phyloP scores from a whole-genome alignment of 352 stramenopile genomes.

The Globisporangium emineosum region DNA sequence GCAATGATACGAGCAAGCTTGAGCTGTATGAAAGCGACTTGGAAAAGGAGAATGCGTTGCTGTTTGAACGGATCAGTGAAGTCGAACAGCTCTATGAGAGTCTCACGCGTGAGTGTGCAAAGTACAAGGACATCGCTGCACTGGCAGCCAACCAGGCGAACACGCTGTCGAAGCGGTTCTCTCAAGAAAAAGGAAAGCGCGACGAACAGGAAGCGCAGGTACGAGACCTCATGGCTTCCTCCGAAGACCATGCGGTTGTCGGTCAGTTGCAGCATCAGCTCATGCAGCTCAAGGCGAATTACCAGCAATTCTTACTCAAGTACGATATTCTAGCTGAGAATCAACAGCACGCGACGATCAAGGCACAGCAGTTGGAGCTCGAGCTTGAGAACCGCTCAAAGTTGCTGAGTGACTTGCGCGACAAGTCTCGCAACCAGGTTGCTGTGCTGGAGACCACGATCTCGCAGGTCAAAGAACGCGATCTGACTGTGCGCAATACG shows the following conservation, averaged over 20 bases:
- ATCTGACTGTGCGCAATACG: conserved; percentile 53
- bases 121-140: conserved; percentile 62
- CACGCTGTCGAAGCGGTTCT: conserved; percentile 34
- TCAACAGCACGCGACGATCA: conserved; percentile 52
- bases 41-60: conserved; percentile 49
- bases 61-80: conserved; percentile 65
- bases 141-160: conserved; percentile 68
- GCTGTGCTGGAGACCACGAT: conserved; percentile 47
- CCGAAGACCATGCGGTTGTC: conserved; percentile 90
- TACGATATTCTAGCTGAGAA: conserved; percentile 53
- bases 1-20: background rate
- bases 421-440: conserved; percentile 33
- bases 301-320: conserved; percentile 75
- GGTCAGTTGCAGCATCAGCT: conserved; percentile 88
- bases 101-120: conserved; percentile 53
- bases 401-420: conserved; percentile 28
- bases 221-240: conserved; percentile 67
- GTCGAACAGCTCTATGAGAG: conserved; percentile 75
- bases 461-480: conserved; percentile 49
- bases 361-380: conserved; percentile 59
- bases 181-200: conserved; percentile 40
- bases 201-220: conserved; percentile 64
- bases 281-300: conserved; percentile 81
- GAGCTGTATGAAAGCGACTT: conserved; percentile 27
- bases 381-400: conserved; percentile 44